Percentiles rank a stretch among this genome's conserved stretches.
These are phyloP conservation scores for Leccinum angustisporum DNA, from an alignment of 1,284 basidiomycete species.

Conservation along the genomic window DNA sequence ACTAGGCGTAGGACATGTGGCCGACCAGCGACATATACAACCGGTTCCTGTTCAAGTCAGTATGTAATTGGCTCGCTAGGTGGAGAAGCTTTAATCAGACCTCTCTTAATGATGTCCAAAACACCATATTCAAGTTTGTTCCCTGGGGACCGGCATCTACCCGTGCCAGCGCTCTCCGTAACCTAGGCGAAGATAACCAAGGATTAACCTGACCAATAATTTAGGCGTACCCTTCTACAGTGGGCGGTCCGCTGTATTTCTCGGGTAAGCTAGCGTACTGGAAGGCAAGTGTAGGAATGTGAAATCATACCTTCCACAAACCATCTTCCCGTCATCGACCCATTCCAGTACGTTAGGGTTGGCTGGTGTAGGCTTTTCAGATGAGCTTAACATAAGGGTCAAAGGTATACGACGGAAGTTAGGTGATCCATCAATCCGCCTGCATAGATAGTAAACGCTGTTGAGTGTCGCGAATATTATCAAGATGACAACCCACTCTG, in stretches of 20 bases:
- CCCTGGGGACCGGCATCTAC: no score
- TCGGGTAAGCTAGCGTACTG: slow-evolving; percentile 10
- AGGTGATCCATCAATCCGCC: slow-evolving; percentile 89
- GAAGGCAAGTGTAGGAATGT: background rate
- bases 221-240: slow-evolving; percentile 23
- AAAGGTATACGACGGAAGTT: slow-evolving; percentile 86
- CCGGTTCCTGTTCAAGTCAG: slow-evolving; percentile 72
- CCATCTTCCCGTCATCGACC: slow-evolving; percentile 56
- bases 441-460: slow-evolving; percentile 31
- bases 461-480: slow-evolving; percentile 3
- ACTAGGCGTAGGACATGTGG: slow-evolving; percentile 94
- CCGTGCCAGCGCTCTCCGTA: no score
- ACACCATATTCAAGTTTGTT: no score
- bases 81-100: no score
- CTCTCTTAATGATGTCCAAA: no score
- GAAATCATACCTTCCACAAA: slow-evolving; percentile 75
- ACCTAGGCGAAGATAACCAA: no score
- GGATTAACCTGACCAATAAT: no score
- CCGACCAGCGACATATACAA: slow-evolving; percentile 86
- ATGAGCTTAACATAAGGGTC: slow-evolving; percentile 46
- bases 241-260: slow-evolving; percentile 78
- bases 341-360: slow-evolving; percentile 37
- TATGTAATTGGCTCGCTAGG: background rate
- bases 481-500: slow-evolving; percentile 61
- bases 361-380: slow-evolving; percentile 35